Base-by-base conservation (phyloP, 805 yeast species). In the Diddensiella santjacobensis region DNA sequence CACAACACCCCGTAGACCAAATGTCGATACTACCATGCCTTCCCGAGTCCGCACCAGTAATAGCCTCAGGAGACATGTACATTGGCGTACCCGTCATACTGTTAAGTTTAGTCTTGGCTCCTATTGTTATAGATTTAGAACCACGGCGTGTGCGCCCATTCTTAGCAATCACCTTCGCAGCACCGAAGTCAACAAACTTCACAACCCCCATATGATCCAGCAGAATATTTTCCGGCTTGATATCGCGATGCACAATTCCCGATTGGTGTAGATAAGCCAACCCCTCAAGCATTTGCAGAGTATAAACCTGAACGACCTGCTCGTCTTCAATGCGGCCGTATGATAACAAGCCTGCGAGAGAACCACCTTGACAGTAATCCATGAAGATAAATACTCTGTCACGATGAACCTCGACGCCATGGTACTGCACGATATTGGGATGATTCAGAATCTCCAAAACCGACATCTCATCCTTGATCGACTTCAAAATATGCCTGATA, bases 11-110 rank as follows among this genome's bases (percentile, higher is more conserved):
- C 37, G 91, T 71, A 0, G 99, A 88, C 99, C 99, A 93, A 29
- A 93, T 86, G 68, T 93, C 99, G 49, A 72, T 77, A 2, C 82
- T 80, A 2, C 90, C 90, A 54, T 74, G 78, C 47, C 73, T 71
- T 29, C 83, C 84, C 1, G 75, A 62, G 1, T 74, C 66, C 3
- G 78, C 73, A 1, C 97, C 97, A 1, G 93, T 87, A 50, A 93
- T 87, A 0, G 87, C 86, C 61, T 93, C 99, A 0, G 99, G 99
- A 0, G 98, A 88, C 98, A 93, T 91, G 68, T 93, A 93, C 97
- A 91, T 93, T 13, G 98, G 98, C 0, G 99, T 93, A 35, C 99
- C 99, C 2, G 95, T 82, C 72, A 85, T 75, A 23, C 78, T 71
- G 50, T 70, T 72, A 52, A 66, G 57, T 45, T 67, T 71, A 45